Evolutionary conservation across 768 basidiomycete species (phyloP), one percentile per base, ranked within the genome.

Genomic region (Termitomyces sp.): DNA sequence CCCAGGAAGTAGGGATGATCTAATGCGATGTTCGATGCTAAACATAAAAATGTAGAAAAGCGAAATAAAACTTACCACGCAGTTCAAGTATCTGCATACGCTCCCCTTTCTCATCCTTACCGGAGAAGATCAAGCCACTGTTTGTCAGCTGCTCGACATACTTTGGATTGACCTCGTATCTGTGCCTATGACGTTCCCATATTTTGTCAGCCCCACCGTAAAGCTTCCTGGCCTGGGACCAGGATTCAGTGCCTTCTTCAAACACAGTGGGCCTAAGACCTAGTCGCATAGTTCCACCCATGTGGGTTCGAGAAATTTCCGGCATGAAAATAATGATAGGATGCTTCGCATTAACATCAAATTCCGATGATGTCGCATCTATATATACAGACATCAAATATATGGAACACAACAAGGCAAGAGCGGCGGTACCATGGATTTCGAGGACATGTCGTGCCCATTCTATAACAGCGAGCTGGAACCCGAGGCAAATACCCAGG

Each of bases 241-340:
- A 92, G 18, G 71, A 67, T 67, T 88, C 88, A 1, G 85, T 87
- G 13, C 76, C 80, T 9, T 79, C 71, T 58, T 88, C 84, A 71
- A 98, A 98, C 50, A 98, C 82, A 2, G 96, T 99, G 4, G 96
- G 94, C n/a, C 96, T 86, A 44, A 98, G 80, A 26, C 97, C 97
- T n/a, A 98, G 83, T 13, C 97, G 88, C 97, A 99, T 99, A n/a
- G 96, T 99, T 23, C 97, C 97, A 54, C 97, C 97, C 85, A 98
- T 93, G 64, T 98, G 95, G 13, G 95, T 98, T 70, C 89, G 90
- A 12, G 94, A 97, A 66, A 99, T 92, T 71, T 99, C 97, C 18
- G 97, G 97, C 97, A 99, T 99, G 82, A 95, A 98, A 65, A 98
- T 81, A 73, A 98, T 79, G 57, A 95, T 80, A 0, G 89, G 91